Evolutionary conservation across 1,284 basidiomycete species (phyloP).

Genomic region (Cystobasidium pallidum): DNA sequence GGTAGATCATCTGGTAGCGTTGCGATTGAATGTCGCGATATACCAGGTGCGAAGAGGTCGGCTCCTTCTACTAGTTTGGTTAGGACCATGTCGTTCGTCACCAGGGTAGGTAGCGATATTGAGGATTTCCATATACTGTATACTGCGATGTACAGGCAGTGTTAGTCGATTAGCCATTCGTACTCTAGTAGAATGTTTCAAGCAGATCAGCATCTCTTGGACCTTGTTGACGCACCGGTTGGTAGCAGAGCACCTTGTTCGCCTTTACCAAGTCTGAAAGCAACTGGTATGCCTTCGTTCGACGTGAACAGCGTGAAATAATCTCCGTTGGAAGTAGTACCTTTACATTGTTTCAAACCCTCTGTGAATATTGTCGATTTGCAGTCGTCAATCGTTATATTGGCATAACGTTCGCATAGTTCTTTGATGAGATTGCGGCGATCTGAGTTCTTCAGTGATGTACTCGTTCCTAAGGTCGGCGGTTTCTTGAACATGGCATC

Average conservation of each 20-base stretch:
- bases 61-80: conserved; percentile 36
- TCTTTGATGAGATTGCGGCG: conserved; percentile 32
- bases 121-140: conserved; percentile 30
- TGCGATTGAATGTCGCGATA: conserved; percentile 18
- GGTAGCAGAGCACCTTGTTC: conserved; percentile 35
- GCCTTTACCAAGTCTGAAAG: conserved; percentile 37
- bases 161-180: too few relatives aligned
- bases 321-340: conserved; percentile 32
- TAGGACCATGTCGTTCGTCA: conserved; percentile 40
- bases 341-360: conserved; percentile 32
- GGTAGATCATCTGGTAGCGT: conserved; percentile 30
- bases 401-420: conserved; percentile 4
- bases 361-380: conserved; percentile 32
- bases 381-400: conserved; percentile 22
- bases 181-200: too few relatives aligned
- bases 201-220: too few relatives aligned
- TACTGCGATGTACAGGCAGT: background rate
- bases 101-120: conserved; percentile 22
- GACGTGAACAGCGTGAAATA: conserved; percentile 21
- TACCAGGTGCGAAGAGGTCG: conserved; percentile 40
- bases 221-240: conserved; percentile 19
- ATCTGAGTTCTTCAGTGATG: conserved; percentile 30
- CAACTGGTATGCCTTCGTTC: conserved; percentile 24
- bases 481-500: conserved; percentile 36
- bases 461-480: conserved; percentile 19